Conservation (phyloP, 2,329 filamentous ascomycete genomes). For the Arthrobotrys sinensis region DNA sequence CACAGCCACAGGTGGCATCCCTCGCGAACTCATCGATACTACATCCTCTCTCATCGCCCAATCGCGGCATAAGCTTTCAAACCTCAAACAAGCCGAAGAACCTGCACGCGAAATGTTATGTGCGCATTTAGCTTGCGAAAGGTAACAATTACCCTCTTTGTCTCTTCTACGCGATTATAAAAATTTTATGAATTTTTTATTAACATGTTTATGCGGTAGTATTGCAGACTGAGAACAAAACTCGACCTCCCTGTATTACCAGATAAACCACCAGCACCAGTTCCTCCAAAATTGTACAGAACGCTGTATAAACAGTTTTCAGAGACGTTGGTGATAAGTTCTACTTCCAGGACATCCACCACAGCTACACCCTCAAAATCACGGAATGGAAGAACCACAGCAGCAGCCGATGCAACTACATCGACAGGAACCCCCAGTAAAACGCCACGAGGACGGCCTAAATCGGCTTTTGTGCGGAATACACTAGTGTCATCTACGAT, state of each 20-base stretch:
- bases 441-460: conserved; percentile 9
- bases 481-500: background rate
- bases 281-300: conserved; percentile 46
- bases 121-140: conserved; percentile 89
- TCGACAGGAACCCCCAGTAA: conserved; percentile 2
- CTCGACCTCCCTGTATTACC: conserved; percentile 47
- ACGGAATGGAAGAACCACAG: too few relatives aligned
- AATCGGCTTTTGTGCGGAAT: conserved; percentile 15
- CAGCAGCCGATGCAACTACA: background rate
- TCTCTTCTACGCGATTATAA: too few relatives aligned
- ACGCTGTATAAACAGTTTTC: conserved; percentile 58
- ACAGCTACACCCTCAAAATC: background rate
- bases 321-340: conserved; percentile 32
- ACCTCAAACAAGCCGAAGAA: conserved; percentile 87
- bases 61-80: conserved; percentile 82
- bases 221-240: conserved; percentile 45
- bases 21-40: conserved; percentile 94
- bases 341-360: background rate
- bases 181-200: background rate
- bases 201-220: conserved; percentile 14
- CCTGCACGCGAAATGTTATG: conserved; percentile 87
- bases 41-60: conserved; percentile 98
- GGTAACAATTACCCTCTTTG: conserved; percentile 70
- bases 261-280: conserved; percentile 44
- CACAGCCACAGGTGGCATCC: conserved; percentile 95